Evolutionary conservation across 345 rosid species (phyloP).

Genomic region (Acer saccharum): DNA sequence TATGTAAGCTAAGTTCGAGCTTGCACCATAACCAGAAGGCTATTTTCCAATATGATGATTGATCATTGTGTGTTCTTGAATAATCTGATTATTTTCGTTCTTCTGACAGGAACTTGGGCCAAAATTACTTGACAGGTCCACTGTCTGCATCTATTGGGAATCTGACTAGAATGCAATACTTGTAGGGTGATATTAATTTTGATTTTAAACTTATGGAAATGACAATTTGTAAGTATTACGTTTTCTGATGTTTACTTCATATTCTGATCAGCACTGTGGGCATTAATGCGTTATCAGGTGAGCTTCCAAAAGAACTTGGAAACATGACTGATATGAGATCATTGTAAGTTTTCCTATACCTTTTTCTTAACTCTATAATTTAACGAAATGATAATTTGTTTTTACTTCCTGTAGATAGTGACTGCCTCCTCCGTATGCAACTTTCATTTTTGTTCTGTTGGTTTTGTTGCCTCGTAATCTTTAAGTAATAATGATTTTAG

Average conservation of each 20-base stretch:
- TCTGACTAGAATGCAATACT: conserved; percentile 56
- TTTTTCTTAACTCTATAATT: background rate
- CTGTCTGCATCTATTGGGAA: conserved; percentile 52
- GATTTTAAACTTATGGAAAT: background rate
- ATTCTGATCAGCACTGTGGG: conserved; percentile 43
- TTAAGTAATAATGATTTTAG: background rate
- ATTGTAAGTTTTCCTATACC: conserved; percentile 44
- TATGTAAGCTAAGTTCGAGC: background rate
- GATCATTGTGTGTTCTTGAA: background rate
- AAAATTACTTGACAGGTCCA: conserved; percentile 54
- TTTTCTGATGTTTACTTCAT: background rate
- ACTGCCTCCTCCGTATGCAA: background rate
- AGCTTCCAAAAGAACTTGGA: conserved; percentile 71
- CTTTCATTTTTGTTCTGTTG: background rate
- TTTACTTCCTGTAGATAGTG: background rate
- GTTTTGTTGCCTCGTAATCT: background rate
- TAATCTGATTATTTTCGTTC: background rate
- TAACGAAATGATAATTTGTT: background rate
- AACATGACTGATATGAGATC: conserved; percentile 45
- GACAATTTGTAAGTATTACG: background rate
- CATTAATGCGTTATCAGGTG: conserved; percentile 59
- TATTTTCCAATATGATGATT: background rate
- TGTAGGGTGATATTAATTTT: conserved; percentile 39
- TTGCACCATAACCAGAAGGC: background rate
- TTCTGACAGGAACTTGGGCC: conserved; percentile 44